Percentiles rank a stretch among this genome's conserved stretches.
These are phyloP conservation scores for Leccinellum rugosiceps DNA, from an alignment of 768 basidiomycete species.

Conservation along the genomic window DNA sequence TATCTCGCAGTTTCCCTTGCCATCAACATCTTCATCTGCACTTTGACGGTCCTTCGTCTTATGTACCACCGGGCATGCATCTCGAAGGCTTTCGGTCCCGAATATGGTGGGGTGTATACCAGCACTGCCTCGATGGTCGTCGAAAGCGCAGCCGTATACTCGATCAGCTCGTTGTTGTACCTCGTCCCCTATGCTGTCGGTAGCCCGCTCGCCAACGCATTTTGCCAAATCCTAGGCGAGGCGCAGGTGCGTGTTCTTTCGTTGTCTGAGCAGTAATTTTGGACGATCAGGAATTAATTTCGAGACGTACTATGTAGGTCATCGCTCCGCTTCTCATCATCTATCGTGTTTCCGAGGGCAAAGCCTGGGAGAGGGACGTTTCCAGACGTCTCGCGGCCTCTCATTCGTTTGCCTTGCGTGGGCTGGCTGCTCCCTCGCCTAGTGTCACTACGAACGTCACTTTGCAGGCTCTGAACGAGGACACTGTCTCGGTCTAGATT, in stretches of 20 bases:
- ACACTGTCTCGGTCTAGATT: too few species aligned
- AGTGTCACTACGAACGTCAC: not conserved
- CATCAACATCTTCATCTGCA: constrained; percentile 30
- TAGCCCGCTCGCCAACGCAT: constrained; percentile 26
- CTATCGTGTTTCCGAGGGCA: constrained; percentile 43
- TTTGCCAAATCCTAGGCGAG: constrained; percentile 30
- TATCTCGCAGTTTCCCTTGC: constrained; percentile 33
- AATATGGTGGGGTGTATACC: constrained; percentile 26
- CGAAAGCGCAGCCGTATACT: constrained; percentile 34
- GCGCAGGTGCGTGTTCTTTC: constrained; percentile 20
- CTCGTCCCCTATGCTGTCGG: constrained; percentile 24
- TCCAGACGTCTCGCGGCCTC: constrained; percentile 5
- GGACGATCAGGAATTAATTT: not conserved
- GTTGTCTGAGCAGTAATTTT: too few species aligned
- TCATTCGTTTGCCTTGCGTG: constrained; percentile 9
- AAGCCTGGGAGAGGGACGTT: constrained; percentile 36
- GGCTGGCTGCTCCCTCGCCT: not conserved
- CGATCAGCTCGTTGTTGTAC: constrained; percentile 31
- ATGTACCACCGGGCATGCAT: constrained; percentile 27
- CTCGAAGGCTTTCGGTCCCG: constrained; percentile 23
- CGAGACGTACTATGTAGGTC: constrained; percentile 21
- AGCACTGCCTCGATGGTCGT: constrained; percentile 32
- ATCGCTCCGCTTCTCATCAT: constrained; percentile 48
- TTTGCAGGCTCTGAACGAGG: not conserved
- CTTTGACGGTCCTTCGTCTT: constrained; percentile 31